phyloP scores from a whole-genome alignment of 768 basidiomycete genomes.

The Leccinum uliginosum region DNA sequence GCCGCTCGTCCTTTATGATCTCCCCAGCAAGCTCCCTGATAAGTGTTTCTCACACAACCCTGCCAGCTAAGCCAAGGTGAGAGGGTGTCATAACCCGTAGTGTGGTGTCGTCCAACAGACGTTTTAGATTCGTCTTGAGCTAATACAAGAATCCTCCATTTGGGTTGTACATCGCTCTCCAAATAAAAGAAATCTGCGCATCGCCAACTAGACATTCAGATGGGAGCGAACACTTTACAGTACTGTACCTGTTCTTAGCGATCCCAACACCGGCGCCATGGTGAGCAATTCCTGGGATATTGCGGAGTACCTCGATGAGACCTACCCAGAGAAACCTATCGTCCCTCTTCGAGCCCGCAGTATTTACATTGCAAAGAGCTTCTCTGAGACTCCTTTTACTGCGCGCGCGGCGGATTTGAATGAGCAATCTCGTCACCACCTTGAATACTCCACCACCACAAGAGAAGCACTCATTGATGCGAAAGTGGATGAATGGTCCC shows the following conservation, averaged over 20 bases:
- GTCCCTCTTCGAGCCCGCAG: conserved; percentile 21
- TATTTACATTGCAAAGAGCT: background rate
- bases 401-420: conserved; percentile 27
- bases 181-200: conserved; percentile 25
- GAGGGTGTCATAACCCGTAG: background rate
- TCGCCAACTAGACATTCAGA: conserved; percentile 14
- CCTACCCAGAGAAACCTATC: conserved; percentile 29
- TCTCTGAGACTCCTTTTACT: conserved; percentile 15
- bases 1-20: conserved; percentile 35
- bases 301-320: conserved; percentile 33
- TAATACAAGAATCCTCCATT: conserved; percentile 32
- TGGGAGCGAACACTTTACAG: conserved; percentile 24
- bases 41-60: conserved; percentile 34
- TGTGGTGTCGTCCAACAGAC: background rate
- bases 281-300: conserved; percentile 31
- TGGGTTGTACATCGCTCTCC: conserved; percentile 26
- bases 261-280: conserved; percentile 26
- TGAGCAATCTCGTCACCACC: conserved; percentile 26
- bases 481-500: conserved; percentile 38
- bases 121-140: conserved; percentile 26
- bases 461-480: conserved; percentile 29
- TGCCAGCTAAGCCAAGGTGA: conserved; percentile 36
- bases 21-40: conserved; percentile 28
- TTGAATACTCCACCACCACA: conserved; percentile 36
- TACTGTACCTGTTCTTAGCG: conserved; percentile 33